A percentile compares a stretch with the other conserved stretches of the same genome.
Conservation (phyloP, 495 filamentous ascomycete species). For the Lasiosphaeriaceae sp. region DNA sequence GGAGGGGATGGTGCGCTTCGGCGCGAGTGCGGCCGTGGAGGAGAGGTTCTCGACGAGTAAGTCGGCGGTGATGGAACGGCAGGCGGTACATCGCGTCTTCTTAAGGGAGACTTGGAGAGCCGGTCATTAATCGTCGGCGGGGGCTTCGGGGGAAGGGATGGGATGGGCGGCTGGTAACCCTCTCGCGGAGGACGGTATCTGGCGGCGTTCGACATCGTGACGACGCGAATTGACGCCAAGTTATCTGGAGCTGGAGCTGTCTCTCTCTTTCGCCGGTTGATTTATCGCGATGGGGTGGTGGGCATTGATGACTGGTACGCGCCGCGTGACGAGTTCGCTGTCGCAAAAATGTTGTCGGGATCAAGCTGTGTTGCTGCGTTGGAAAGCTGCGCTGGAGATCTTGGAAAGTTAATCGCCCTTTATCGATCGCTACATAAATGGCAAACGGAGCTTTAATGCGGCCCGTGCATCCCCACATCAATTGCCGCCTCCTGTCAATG, state of each 20-base stretch:
- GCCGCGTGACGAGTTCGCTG: background rate
- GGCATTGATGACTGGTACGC: conserved; percentile 6
- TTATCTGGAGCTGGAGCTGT: conserved; percentile 4
- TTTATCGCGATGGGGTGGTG: background rate
- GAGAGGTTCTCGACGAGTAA: conserved; percentile 45
- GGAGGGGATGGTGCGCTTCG: conserved; percentile 39
- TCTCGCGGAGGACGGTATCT: conserved; percentile 47
- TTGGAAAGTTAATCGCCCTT: background rate
- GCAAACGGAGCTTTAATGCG: background rate
- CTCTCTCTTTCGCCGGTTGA: conserved; percentile 21
- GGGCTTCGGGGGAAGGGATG: conserved; percentile 36
- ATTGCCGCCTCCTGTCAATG: background rate
- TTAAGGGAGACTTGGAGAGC: conserved; percentile 40
- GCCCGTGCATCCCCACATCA: background rate
- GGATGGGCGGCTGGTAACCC: conserved; percentile 42
- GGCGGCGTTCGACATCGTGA: conserved; percentile 48
- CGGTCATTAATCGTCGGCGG: conserved; percentile 31
- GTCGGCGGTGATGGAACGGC: conserved; percentile 51
- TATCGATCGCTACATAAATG: background rate
- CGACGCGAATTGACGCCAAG: background rate
- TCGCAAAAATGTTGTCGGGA: background rate
- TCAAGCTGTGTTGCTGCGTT: background rate
- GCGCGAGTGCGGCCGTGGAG: conserved; percentile 43
- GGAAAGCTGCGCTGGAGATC: background rate
- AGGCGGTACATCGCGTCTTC: conserved; percentile 49